These are phyloP conservation scores for Phytomonas serpens DNA, from an alignment of 208 protist species.

Conservation along the genomic window DNA sequence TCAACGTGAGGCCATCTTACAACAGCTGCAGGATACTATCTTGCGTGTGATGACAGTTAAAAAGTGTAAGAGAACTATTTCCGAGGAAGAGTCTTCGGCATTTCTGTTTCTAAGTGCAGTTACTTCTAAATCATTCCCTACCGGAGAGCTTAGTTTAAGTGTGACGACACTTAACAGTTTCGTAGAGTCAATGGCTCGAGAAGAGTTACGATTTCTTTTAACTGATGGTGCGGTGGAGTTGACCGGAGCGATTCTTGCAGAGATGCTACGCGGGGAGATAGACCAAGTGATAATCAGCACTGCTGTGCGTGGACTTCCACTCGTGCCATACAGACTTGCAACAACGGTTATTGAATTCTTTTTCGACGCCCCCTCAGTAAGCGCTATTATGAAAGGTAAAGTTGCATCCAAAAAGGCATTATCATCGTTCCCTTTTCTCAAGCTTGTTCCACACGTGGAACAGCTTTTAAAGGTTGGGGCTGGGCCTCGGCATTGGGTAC, in stretches of 20 bases:
- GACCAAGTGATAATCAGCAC: neutral
- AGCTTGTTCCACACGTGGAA: conserved; percentile 18
- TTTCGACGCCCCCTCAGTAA: conserved; percentile 21
- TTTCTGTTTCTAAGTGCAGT: neutral
- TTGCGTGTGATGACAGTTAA: conserved; percentile 12
- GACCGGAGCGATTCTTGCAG: conserved; percentile 30
- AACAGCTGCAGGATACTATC: conserved; percentile 33
- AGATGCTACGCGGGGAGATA: conserved; percentile 12
- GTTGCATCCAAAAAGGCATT: conserved; percentile 10
- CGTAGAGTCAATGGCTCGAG: conserved; percentile 64
- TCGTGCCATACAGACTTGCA: conserved; percentile 13
- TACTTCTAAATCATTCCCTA: neutral
- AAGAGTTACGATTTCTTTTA: conserved; percentile 41
- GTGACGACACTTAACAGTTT: conserved; percentile 59
- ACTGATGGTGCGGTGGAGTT: conserved; percentile 44
- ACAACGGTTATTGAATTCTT: conserved; percentile 31
- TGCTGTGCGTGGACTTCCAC: neutral
- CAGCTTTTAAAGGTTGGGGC: neutral
- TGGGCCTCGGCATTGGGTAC: neutral
- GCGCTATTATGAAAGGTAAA: conserved; percentile 2
- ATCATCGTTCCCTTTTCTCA: conserved; percentile 16
- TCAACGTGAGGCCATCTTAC: conserved; percentile 28
- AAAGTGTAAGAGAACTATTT: neutral
- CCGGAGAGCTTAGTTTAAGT: neutral
- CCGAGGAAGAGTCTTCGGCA: conserved; percentile 1